Evolutionary conservation across 495 filamentous ascomycete species (phyloP).

Genomic region (Aspergillus steynii): DNA sequence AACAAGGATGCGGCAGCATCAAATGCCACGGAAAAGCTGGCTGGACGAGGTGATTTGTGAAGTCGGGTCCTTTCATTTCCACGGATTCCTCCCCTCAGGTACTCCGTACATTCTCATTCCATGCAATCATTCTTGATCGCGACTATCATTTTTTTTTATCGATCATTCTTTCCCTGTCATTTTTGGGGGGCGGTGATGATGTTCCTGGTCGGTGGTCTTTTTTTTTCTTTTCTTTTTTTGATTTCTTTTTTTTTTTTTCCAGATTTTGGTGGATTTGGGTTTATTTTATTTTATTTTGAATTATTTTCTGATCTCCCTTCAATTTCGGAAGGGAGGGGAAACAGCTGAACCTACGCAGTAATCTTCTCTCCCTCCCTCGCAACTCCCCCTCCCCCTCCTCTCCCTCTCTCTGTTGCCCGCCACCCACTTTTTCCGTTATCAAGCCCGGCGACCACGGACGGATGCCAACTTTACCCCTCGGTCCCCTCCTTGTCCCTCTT

Average conservation of each 20-base stretch:
- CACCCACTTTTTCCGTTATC: constrained; percentile 14
- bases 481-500: constrained; percentile 13
- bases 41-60: constrained; percentile 23
- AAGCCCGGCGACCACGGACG: neutral
- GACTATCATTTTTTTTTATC: constrained; percentile 2
- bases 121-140: constrained; percentile 16
- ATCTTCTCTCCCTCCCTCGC: constrained; percentile 5
- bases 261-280: neutral
- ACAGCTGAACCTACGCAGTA: neutral
- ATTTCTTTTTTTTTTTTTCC: neutral
- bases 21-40: constrained; percentile 24
- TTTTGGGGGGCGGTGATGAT: neutral
- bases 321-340: constrained; percentile 2
- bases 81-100: constrained; percentile 16
- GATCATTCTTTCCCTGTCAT: constrained; percentile 2
- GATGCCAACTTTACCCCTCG: constrained; percentile 16
- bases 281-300: constrained; percentile 6
- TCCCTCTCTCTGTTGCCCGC: constrained; percentile 17
- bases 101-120: constrained; percentile 13
- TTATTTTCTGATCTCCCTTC: constrained; percentile 5
- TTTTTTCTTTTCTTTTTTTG: neutral
- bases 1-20: constrained; percentile 20
- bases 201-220: neutral
- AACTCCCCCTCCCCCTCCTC: neutral
- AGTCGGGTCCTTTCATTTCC: constrained; percentile 26